A percentile compares a stretch with the other conserved stretches of the same genome.
Evolutionary conservation across 2,329 filamentous ascomycete genomes (phyloP).

Genomic region (Apiospora saccharicola): DNA sequence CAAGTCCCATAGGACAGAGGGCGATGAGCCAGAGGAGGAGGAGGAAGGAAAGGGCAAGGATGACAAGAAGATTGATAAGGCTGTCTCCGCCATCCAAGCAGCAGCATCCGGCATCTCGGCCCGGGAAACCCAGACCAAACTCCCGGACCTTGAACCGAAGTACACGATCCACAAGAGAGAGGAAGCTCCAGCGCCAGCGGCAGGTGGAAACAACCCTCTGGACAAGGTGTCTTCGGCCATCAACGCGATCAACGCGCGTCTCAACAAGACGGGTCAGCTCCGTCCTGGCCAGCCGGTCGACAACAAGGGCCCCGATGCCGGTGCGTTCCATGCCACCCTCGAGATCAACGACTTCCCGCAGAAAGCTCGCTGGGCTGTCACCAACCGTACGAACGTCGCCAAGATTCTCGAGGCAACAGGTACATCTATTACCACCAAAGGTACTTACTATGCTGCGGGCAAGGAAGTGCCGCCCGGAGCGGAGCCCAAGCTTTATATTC

Average conservation of each 20-base stretch:
- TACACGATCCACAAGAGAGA: constrained; percentile 78
- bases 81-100: constrained; percentile 69
- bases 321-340: constrained; percentile 93
- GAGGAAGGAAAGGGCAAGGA: constrained; percentile 74
- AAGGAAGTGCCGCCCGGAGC: constrained; percentile 79
- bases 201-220: constrained; percentile 68
- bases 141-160: constrained; percentile 56
- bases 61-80: constrained; percentile 74
- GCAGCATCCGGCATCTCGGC: constrained; percentile 65
- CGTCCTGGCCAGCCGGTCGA: constrained; percentile 94
- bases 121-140: constrained; percentile 55
- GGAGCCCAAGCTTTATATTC: constrained; percentile 94
- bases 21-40: constrained; percentile 79
- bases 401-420: constrained; percentile 96
- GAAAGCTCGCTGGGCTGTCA: constrained; percentile 98
- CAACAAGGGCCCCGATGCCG: constrained; percentile 97
- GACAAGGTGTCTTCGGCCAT: constrained; percentile 92
- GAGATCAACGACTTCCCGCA: constrained; percentile 99
- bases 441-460: constrained; percentile 83
- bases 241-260: constrained; percentile 86
- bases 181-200: constrained; percentile 52
- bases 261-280: constrained; percentile 88
- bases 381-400: constrained; percentile 96
- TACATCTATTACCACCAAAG: constrained; percentile 97
- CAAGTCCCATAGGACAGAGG: constrained; percentile 88